phyloP scores from a whole-genome alignment of 129 eudicot genomes.

The Apium graveolens region DNA sequence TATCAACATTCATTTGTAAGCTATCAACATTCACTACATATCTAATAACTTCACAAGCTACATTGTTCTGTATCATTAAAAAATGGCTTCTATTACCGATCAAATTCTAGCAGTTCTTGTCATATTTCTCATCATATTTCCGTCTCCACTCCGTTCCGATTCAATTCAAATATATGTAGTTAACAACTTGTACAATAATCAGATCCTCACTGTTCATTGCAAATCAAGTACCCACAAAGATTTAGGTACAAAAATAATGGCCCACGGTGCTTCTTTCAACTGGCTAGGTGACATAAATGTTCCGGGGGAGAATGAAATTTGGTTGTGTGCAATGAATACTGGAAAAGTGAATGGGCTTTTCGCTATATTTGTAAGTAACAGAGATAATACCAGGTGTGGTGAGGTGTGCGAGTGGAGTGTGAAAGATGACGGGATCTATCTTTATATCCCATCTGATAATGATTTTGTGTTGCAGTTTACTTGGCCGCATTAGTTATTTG shows the following conservation, averaged over 20 bases:
- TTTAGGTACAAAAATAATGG: neutral
- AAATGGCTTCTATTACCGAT: neutral
- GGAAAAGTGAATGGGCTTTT: neutral
- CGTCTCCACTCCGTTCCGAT: neutral
- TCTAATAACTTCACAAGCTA: no score
- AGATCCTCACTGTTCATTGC: neutral
- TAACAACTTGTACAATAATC: no score
- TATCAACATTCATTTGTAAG: no score
- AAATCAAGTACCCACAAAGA: neutral
- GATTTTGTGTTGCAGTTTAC: neutral
- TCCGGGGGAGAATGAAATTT: neutral
- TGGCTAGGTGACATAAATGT: neutral
- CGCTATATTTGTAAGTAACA: neutral
- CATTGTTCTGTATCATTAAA: no score
- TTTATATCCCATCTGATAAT: neutral
- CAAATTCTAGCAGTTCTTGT: neutral
- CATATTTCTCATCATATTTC: neutral
- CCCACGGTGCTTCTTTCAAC: neutral
- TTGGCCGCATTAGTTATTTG: neutral
- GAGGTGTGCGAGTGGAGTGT: neutral
- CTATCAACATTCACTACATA: no score
- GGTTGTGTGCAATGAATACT: neutral
- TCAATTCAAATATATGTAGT: no score
- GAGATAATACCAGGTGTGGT: neutral
- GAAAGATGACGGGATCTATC: neutral